Conservation (phyloP, 1,139 yeast species). For the Scheffersomyces insectosa region DNA sequence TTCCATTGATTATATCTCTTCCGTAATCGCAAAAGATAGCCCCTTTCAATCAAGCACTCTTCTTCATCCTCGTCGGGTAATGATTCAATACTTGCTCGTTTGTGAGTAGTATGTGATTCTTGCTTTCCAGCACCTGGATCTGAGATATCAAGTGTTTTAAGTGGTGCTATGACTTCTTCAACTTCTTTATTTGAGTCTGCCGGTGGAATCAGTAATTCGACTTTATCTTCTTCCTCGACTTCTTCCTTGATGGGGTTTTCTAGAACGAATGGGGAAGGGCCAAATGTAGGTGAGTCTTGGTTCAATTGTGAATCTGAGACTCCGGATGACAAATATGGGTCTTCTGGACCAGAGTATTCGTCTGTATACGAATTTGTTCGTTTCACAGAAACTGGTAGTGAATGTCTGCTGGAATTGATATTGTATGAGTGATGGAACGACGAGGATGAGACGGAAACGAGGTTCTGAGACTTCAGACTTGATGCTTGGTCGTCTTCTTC, state of each 20-base stretch:
- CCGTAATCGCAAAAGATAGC: conserved; percentile 40
- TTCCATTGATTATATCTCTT: conserved; percentile 53
- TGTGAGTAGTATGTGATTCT: not conserved
- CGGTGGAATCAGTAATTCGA: not conserved
- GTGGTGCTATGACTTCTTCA: not conserved
- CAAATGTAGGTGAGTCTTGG: conserved; percentile 1
- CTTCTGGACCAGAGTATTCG: conserved; percentile 12
- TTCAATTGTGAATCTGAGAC: conserved; percentile 16
- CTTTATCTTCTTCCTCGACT: conserved; percentile 11
- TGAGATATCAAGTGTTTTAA: not conserved
- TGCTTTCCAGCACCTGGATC: not conserved
- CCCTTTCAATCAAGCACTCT: conserved; percentile 44
- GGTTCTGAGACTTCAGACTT: not conserved
- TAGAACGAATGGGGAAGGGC: conserved; percentile 8
- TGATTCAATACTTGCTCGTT: not conserved
- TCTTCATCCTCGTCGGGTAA: conserved; percentile 5
- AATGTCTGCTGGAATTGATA: not conserved
- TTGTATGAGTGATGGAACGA: not conserved
- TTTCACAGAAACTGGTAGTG: not conserved
- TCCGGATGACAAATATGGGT: conserved; percentile 24
- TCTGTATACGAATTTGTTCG: conserved; percentile 1
- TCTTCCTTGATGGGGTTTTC: conserved; percentile 8
- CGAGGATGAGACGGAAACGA: not conserved
- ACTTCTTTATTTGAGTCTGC: not conserved
- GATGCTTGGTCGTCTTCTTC: conserved; percentile 10